Percentiles rank a stretch among this genome's conserved stretches.
phyloP scores from a whole-genome alignment of 176 grass and related monocot genomes.

The Musa schizocarpa region DNA sequence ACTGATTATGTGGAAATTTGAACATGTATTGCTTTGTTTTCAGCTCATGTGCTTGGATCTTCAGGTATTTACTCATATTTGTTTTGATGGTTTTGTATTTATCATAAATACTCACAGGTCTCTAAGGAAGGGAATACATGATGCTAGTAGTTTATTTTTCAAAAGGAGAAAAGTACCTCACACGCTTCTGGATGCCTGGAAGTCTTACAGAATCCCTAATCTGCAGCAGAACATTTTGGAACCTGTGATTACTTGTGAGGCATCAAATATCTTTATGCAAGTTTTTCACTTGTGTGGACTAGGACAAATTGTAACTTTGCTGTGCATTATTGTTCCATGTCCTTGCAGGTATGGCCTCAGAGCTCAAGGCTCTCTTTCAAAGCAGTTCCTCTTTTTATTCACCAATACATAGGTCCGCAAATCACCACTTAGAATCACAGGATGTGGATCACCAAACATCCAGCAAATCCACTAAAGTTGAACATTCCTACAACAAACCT shows the following conservation, averaged over 20 bases:
- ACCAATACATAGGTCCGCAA: neutral
- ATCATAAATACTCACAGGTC: conserved; percentile 23
- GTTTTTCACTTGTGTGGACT: neutral
- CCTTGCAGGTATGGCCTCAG: conserved; percentile 27
- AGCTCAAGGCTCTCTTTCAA: conserved; percentile 18
- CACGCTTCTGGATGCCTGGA: conserved; percentile 59
- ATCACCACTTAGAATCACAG: conserved; percentile 2
- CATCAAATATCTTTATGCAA: conserved; percentile 15
- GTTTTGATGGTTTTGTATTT: neutral
- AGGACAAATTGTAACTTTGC: neutral
- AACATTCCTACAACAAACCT: conserved; percentile 8
- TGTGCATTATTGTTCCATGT: conserved; percentile 21
- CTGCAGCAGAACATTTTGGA: conserved; percentile 41
- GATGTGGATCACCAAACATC: conserved; percentile 2
- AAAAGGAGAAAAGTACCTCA: conserved; percentile 49
- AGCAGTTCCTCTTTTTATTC: conserved; percentile 6
- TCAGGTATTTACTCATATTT: too few relatives aligned
- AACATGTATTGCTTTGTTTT: neutral
- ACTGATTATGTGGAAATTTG: neutral
- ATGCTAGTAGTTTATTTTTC: conserved; percentile 40
- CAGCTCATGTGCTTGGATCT: neutral
- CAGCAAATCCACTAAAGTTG: conserved; percentile 18
- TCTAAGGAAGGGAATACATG: conserved; percentile 36
- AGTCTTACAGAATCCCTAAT: conserved; percentile 31
- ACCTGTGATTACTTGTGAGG: conserved; percentile 53